Evolutionary conservation across 202 grass and related monocot genomes (phyloP).

Genomic region (Zizania palustris): DNA sequence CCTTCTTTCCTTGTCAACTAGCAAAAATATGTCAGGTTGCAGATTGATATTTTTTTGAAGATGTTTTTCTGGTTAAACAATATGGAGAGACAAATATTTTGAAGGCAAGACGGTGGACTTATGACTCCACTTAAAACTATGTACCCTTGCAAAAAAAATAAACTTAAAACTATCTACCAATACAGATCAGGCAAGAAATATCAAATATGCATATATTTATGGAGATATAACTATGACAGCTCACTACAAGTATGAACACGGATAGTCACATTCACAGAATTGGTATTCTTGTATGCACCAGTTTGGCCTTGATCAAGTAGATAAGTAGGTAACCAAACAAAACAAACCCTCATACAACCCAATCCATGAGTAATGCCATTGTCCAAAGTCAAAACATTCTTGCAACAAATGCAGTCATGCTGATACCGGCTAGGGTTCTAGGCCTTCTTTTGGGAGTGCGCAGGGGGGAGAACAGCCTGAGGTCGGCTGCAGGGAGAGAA

Average conservation of each 20-base stretch:
- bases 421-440: no score
- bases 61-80: constrained; percentile 6
- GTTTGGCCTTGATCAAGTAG: not conserved
- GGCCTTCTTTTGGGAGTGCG: no score
- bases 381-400: not conserved
- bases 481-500: no score
- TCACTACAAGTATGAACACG: not conserved
- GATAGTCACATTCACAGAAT: not conserved
- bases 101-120: not conserved
- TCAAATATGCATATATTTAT: not conserved
- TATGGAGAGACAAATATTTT: not conserved
- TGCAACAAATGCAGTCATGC: not conserved
- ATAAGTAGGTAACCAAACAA: not conserved
- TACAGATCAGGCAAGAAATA: no score
- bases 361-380: not conserved
- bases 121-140: not conserved
- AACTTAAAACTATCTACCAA: not conserved
- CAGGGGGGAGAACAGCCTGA: no score
- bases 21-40: not conserved
- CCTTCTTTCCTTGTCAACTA: no score
- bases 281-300: not conserved
- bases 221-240: not conserved
- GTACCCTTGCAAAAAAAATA: no score
- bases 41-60: not conserved
- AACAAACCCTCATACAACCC: not conserved